Conservation (phyloP, 805 yeast genomes). For the Ogataea philodendri region DNA sequence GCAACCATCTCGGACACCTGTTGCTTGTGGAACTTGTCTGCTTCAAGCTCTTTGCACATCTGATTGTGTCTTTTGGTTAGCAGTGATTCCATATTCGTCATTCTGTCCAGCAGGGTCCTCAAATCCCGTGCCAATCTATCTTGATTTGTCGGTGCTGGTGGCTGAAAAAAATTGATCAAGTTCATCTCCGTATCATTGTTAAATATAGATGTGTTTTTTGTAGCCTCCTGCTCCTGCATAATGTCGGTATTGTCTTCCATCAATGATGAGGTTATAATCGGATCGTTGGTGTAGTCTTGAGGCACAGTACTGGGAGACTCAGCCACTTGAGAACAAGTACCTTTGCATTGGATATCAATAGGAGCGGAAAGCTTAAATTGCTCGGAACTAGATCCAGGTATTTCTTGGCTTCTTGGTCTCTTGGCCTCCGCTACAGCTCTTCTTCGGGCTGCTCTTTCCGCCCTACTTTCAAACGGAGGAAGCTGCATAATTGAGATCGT, state of each 20-base stretch:
- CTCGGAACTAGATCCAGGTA: not conserved
- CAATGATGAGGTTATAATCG: constrained; percentile 7
- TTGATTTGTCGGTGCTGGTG: not conserved
- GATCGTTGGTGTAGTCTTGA: constrained; percentile 7
- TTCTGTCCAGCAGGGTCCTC: constrained; percentile 14
- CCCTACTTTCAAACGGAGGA: constrained; percentile 1
- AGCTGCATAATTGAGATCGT: constrained; percentile 1
- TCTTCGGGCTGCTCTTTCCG: constrained; percentile 5
- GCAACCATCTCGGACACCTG: constrained; percentile 16
- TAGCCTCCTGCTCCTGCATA: no score
- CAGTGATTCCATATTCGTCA: constrained; percentile 18
- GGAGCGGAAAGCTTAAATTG: not conserved
- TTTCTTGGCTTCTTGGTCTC: not conserved
- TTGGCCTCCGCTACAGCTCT: not conserved
- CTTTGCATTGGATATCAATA: constrained; percentile 2
- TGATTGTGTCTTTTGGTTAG: constrained; percentile 13
- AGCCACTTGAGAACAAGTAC: constrained; percentile 1
- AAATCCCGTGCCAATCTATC: constrained; percentile 4
- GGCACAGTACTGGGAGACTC: not conserved
- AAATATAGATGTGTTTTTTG: no score
- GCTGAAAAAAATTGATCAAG: no score
- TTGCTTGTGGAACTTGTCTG: constrained; percentile 10
- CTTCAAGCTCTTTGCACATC: constrained; percentile 16
- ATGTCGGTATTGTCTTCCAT: not conserved
- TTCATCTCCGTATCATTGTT: no score